Evolutionary conservation across 1,284 basidiomycete genomes (phyloP), one percentile per base, ranked within the genome.

Genomic region (Marasmius oreades): DNA sequence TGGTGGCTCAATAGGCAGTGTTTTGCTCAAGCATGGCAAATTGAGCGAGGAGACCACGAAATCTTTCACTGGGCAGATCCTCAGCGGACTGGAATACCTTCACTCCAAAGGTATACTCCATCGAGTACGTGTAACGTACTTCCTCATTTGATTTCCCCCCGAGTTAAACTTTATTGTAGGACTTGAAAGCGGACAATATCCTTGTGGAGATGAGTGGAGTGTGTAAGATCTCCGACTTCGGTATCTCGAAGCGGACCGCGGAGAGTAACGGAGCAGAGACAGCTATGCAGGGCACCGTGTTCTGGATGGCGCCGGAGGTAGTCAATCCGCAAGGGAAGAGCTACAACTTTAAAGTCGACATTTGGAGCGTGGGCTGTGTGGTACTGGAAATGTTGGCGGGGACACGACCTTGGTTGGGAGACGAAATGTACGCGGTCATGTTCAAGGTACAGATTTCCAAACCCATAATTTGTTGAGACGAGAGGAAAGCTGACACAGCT

Each of bases 261-360:
- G 92, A 96, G 39, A 42, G 14, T 63, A 91, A 95, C 59, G 89
- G 83, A 24, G 88, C 82, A 34, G 82, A 82, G 57, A 95, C 93
- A 1, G 91, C 92, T 51, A 92, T 99, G 88, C 92, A 95, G 72
- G 97, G 97, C 18, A 95, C 93, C 16, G 90, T 98, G 48, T 99
- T 98, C 71, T 99, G 97, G 93, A 99, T 99, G 96, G 96, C 97
- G 6, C 97, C 96, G 1, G 96, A 99, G 74, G 93, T 99, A 37
- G 85, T 96, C 58, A 84, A 91, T 60, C 86, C 88, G 34, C 85
- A 90, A 66, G 85, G 88, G 65, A 88, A 88, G 62, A 88, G 93
- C 0, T 99, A 99, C 71, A 94, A 92, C 63, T 93, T 90, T 64
- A 99, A 99, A 73, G 89, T 98, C 36, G 97, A 99, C 69, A 98